Base-by-base conservation (phyloP, 768 basidiomycete species). In the Fistulinella prunicolor region DNA sequence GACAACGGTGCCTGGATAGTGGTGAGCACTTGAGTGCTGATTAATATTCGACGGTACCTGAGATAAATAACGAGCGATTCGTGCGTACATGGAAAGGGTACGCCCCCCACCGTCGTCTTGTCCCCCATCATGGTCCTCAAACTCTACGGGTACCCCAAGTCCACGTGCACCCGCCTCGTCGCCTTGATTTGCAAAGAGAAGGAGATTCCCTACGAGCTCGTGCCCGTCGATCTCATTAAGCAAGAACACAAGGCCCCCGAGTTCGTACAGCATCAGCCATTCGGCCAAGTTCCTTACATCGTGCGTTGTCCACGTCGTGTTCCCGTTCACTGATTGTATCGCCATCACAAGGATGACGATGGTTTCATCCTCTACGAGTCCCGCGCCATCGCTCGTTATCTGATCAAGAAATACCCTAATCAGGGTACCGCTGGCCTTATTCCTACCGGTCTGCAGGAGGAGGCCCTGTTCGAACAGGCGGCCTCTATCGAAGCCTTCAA, bases 361-460 rank as follows among this genome's bases (percentile, higher is more conserved):
- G 84, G 82, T 5, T 79, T 84, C 63, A 68, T 76, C 46, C 54
- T 89, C 22, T 85, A 74, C 61, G 83, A 85, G 57, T 76, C 75
- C 34, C 78, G 82, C 13, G 83, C 83, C 1, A 84, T 86, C 51
- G 63, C 59, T 30, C 75, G 79, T 13, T 88, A 86, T 60, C 57
- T 86, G 55, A 76, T 71, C 29, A 61, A 63, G 32, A 85, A 84
- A 62, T 79, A 81, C 55, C 59, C 74, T 7, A 49, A 67, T 41
- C 74, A 81, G 50, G 81, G 81, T 19, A 70, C 75, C 5, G 48
- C 63, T 12, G 59, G 47, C 9, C 71, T 86, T 26, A 66, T 82
- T 23, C 84, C 85, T 4, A 57, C 58, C 21, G 72, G 73, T 53
- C 54, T 56, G 29, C 59, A 67, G 58, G 66, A 65, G 8, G 54